Conservation (phyloP, 352 stramenopile species). For the Globisporangium carolinianum region DNA sequence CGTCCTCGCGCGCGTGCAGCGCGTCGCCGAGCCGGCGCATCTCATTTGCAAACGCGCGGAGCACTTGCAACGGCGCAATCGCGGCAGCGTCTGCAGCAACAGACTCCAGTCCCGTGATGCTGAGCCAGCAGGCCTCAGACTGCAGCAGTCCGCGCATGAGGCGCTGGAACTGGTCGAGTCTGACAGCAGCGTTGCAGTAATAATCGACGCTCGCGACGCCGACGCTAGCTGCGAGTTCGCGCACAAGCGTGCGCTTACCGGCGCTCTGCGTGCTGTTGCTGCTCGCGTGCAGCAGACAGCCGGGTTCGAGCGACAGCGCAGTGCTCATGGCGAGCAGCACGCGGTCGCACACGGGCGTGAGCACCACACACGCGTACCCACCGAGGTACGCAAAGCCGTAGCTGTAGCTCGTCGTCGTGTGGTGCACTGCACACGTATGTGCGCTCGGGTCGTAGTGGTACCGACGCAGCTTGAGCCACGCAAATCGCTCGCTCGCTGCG, state of each 20-base stretch:
- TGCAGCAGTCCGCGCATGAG: slow-evolving; percentile 34
- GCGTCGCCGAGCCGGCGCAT: slow-evolving; percentile 43
- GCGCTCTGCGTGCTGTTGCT: slow-evolving; percentile 10
- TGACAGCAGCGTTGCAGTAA: slow-evolving; percentile 26
- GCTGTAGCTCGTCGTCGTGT: slow-evolving; percentile 51
- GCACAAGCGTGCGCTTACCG: slow-evolving; percentile 38
- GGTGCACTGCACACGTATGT: slow-evolving; percentile 45
- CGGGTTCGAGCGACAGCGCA: slow-evolving; percentile 45
- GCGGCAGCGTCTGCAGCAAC: not conserved
- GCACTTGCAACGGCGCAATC: slow-evolving; percentile 8
- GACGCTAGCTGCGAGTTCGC: slow-evolving; percentile 36
- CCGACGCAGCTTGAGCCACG: slow-evolving; percentile 52
- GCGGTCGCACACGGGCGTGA: slow-evolving; percentile 57
- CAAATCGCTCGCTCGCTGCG: slow-evolving; percentile 35
- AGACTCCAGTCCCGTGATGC: slow-evolving; percentile 30
- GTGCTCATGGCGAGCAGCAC: slow-evolving; percentile 47
- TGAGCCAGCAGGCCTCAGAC: slow-evolving; percentile 33
- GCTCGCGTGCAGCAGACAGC: slow-evolving; percentile 33
- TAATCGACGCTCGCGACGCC: slow-evolving; percentile 36
- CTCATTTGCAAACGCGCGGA: slow-evolving; percentile 31
- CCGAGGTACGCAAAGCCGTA: slow-evolving; percentile 61
- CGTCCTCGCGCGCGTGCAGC: slow-evolving; percentile 25
- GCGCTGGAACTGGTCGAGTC: slow-evolving; percentile 28
- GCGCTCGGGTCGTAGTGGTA: slow-evolving; percentile 59
- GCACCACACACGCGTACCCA: slow-evolving; percentile 27